A percentile compares a stretch with the other conserved stretches of the same genome.
Evolutionary conservation across 352 stramenopile species (phyloP).

Genomic region (Phytophthora crassamura): DNA sequence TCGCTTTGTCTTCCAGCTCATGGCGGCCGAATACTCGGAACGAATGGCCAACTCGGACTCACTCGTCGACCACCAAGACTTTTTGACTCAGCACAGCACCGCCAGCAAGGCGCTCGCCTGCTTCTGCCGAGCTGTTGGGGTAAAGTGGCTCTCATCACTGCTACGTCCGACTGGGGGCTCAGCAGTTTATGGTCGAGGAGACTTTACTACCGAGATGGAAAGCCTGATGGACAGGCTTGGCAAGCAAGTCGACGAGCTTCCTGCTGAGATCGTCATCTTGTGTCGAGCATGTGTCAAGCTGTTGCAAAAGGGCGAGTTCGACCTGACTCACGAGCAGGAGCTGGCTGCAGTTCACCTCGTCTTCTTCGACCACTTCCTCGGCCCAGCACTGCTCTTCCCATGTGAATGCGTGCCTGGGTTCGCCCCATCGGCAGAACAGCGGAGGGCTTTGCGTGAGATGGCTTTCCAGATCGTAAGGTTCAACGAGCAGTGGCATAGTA

Average conservation of each 20-base stretch:
- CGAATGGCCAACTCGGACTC: constrained; percentile 1
- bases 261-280: constrained; percentile 61
- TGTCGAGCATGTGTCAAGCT: constrained; percentile 49
- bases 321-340: constrained; percentile 8
- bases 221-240: constrained; percentile 42
- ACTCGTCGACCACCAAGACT: constrained; percentile 23
- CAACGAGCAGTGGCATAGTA: constrained; percentile 9
- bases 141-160: constrained; percentile 39
- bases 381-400: constrained; percentile 49
- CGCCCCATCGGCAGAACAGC: constrained; percentile 15
- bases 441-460: constrained; percentile 16
- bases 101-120: constrained; percentile 42
- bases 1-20: constrained; percentile 57
- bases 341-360: constrained; percentile 56
- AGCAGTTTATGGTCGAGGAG: neutral
- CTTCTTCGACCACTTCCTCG: constrained; percentile 83
- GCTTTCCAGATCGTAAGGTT: constrained; percentile 29
- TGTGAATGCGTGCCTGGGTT: constrained; percentile 15
- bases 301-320: constrained; percentile 2
- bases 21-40: constrained; percentile 43
- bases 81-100: constrained; percentile 42
- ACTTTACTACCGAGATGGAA: constrained; percentile 13
- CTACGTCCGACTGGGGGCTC: constrained; percentile 7
- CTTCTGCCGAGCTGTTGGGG: constrained; percentile 44
- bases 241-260: constrained; percentile 34